phyloP scores from a whole-genome alignment of 2,329 filamentous ascomycete species.

The Sporothrix pallida region DNA sequence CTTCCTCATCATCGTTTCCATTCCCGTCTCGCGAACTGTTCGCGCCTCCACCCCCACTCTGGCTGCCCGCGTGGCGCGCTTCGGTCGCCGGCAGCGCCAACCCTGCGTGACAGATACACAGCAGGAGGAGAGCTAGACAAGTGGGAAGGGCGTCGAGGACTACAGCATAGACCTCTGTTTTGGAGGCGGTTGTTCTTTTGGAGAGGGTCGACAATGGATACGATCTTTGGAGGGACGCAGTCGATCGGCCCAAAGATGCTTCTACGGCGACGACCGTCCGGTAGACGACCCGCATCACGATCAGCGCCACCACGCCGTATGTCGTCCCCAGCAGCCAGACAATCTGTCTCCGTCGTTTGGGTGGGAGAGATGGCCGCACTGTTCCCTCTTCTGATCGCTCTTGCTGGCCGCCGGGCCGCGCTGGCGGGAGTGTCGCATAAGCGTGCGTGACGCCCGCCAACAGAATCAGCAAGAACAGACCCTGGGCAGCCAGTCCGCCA shows the following conservation, averaged over 20 bases:
- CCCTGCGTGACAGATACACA: conserved; percentile 20
- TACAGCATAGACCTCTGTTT: not conserved
- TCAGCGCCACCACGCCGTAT: conserved; percentile 16
- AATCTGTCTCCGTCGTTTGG: not conserved
- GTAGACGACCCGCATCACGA: conserved; percentile 14
- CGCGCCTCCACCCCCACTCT: not conserved
- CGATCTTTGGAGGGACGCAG: no score
- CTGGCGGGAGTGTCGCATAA: conserved; percentile 15
- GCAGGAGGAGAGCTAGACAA: conserved; percentile 2
- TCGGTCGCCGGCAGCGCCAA: conserved; percentile 22
- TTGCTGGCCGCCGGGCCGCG: conserved; percentile 13
- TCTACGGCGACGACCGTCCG: not conserved
- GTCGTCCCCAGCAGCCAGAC: conserved; percentile 22
- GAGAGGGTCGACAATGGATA: no score
- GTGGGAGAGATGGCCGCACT: not conserved
- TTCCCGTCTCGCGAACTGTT: not conserved
- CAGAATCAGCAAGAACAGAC: not conserved
- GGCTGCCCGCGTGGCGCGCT: not conserved
- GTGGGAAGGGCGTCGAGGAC: conserved; percentile 21
- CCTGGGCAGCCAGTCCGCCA: conserved; percentile 3
- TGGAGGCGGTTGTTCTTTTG: not conserved
- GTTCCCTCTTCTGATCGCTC: not conserved
- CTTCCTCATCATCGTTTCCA: not conserved
- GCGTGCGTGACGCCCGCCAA: conserved; percentile 3
- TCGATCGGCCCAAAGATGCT: not conserved